Conservation (phyloP, 257 asterid species). For the Coffea canephora region DNA sequence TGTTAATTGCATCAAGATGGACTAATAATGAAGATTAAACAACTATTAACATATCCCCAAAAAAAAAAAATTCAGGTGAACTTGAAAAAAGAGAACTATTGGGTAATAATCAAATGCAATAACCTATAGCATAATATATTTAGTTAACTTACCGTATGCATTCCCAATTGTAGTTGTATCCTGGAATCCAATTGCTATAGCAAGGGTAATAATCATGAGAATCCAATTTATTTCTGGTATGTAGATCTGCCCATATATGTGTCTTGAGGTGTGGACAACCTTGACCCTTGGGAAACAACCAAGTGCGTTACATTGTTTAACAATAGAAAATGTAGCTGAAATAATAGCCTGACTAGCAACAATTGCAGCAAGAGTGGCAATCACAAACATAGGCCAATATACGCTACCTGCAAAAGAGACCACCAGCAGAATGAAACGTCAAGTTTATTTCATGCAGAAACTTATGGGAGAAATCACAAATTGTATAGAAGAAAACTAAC, state of each 20-base stretch:
- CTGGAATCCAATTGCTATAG: slow-evolving; percentile 53
- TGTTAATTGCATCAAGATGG: neutral
- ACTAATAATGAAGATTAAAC: neutral
- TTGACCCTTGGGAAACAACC: slow-evolving; percentile 71
- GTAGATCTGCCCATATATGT: slow-evolving; percentile 59
- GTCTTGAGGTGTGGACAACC: slow-evolving; percentile 60
- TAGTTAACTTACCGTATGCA: slow-evolving; percentile 55
- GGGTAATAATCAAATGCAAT: neutral
- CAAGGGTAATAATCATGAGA: slow-evolving; percentile 58
- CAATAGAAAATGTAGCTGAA: slow-evolving; percentile 66
- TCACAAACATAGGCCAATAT: slow-evolving; percentile 57
- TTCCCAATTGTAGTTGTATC: slow-evolving; percentile 58
- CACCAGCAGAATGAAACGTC: neutral
- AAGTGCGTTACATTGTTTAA: slow-evolving; percentile 62
- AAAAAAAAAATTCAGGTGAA: neutral
- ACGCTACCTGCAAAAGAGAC: slow-evolving; percentile 37
- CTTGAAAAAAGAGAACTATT: neutral
- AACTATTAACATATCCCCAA: neutral
- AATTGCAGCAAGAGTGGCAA: slow-evolving; percentile 61
- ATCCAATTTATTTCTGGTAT: slow-evolving; percentile 73
- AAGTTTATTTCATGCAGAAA: neutral
- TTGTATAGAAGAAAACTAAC: slow-evolving; percentile 40
- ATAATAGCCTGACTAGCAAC: slow-evolving; percentile 65
- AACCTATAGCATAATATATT: too few species aligned
- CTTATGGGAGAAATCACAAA: neutral